Conservation (phyloP, 805 yeast genomes). For the Wilhelminamyces savonicus region DNA sequence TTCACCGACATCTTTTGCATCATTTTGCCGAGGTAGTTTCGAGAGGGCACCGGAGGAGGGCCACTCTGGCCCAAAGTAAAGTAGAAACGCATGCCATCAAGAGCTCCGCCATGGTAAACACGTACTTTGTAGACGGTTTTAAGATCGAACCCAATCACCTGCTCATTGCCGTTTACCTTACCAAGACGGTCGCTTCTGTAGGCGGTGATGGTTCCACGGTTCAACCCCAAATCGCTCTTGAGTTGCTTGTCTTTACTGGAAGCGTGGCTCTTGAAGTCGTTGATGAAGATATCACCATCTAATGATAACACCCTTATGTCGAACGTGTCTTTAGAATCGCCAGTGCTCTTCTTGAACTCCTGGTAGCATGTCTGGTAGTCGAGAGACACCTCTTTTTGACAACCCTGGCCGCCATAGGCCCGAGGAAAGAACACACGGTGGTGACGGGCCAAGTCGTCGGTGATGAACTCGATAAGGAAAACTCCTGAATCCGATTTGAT, state of each 20-base stretch:
- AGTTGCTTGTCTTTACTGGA: conserved; percentile 16
- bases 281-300: conserved; percentile 58
- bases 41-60: conserved; percentile 40
- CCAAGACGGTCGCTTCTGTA: conserved; percentile 33
- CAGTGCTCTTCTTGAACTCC: conserved; percentile 19
- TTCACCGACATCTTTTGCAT: conserved; percentile 2
- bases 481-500: conserved; percentile 61
- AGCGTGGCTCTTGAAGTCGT: conserved; percentile 36
- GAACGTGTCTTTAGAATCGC: conserved; percentile 26
- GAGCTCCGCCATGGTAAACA: conserved; percentile 66
- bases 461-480: conserved; percentile 64
- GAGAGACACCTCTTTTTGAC: conserved; percentile 45
- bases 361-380: conserved; percentile 36
- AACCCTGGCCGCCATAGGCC: conserved; percentile 54
- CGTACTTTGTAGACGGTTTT: conserved; percentile 44
- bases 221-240: conserved; percentile 35
- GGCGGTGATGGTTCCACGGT: conserved; percentile 32
- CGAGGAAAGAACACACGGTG: conserved; percentile 57
- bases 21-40: conserved; percentile 27
- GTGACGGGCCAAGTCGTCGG: conserved; percentile 49
- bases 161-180: conserved; percentile 12
- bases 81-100: conserved; percentile 73
- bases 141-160: conserved; percentile 29
- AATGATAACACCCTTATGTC: conserved; percentile 48
- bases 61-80: conserved; percentile 3